phyloP scores from a whole-genome alignment of 2,329 filamentous ascomycete genomes.

The Botrytis porri region DNA sequence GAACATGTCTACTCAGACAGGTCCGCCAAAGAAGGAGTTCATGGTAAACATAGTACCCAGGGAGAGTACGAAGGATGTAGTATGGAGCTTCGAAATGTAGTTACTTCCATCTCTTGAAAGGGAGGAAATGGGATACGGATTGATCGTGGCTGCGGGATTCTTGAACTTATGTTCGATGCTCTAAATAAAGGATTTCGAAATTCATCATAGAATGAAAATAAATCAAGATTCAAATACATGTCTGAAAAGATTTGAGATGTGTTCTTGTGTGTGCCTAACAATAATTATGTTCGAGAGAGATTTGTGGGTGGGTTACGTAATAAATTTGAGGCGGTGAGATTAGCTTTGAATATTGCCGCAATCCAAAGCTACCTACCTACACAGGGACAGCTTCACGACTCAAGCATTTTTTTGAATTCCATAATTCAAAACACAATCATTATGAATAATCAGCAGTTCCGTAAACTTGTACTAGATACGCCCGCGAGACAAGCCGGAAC shows the following conservation, averaged over 20 bases:
- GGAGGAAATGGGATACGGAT: not conserved
- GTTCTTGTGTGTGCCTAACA: not conserved
- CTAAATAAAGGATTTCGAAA: not conserved
- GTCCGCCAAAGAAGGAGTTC: not conserved
- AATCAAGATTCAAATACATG: not conserved
- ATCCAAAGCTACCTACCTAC: not conserved
- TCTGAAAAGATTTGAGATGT: not conserved
- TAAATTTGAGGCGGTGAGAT: not conserved
- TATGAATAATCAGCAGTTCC: conserved; percentile 97
- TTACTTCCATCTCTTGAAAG: not conserved
- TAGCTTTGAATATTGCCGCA: not conserved
- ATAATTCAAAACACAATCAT: not conserved
- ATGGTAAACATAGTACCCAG: conserved; percentile 7
- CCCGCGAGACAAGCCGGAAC: conserved; percentile 40
- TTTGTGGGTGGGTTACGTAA: not conserved
- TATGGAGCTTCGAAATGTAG: conserved; percentile 17
- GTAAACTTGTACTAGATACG: conserved; percentile 67
- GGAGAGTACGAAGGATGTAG: not conserved
- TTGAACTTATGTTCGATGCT: not conserved
- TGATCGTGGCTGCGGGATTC: not conserved
- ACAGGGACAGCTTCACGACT: not conserved
- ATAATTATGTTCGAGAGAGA: not conserved
- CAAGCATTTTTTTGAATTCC: not conserved
- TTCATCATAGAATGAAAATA: not conserved
- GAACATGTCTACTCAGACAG: conserved; percentile 9